These are phyloP conservation scores for Scutellaria baicalensis DNA, from an alignment of 257 asterid genomes.

Conservation along the genomic window DNA sequence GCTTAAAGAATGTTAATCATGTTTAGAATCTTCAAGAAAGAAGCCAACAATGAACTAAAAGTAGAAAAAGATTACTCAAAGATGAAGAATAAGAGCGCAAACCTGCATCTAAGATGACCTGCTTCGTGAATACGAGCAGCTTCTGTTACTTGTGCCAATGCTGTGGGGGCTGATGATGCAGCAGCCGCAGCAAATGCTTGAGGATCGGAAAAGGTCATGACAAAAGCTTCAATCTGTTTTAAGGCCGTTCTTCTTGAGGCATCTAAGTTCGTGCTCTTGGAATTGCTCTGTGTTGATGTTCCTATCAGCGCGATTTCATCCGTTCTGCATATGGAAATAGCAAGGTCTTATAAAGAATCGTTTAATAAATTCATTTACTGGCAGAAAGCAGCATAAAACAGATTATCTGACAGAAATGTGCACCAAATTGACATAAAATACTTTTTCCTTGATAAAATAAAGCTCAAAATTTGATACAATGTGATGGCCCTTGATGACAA, in stretches of 20 bases:
- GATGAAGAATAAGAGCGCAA: background rate
- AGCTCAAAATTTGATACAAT: background rate
- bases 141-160: constrained; percentile 66
- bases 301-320: constrained; percentile 57
- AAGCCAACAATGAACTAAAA: no score
- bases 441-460: no score
- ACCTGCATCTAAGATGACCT: constrained; percentile 97
- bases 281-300: constrained; percentile 48
- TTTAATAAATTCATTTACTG: no score
- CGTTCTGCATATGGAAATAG: constrained; percentile 46
- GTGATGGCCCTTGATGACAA: background rate
- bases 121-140: constrained; percentile 79
- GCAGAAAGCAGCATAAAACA: background rate
- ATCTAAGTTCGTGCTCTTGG: constrained; percentile 54
- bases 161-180: constrained; percentile 64
- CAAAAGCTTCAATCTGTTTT: constrained; percentile 60
- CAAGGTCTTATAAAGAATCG: background rate
- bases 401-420: background rate
- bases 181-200: constrained; percentile 76
- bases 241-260: constrained; percentile 70
- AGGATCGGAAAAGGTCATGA: constrained; percentile 54
- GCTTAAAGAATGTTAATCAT: no score
- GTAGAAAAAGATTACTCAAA: no score
- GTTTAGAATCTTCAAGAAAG: no score
- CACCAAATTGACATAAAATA: no score